Base-by-base conservation (phyloP, 75 land plant genomes). In the Cryptomeria japonica region DNA sequence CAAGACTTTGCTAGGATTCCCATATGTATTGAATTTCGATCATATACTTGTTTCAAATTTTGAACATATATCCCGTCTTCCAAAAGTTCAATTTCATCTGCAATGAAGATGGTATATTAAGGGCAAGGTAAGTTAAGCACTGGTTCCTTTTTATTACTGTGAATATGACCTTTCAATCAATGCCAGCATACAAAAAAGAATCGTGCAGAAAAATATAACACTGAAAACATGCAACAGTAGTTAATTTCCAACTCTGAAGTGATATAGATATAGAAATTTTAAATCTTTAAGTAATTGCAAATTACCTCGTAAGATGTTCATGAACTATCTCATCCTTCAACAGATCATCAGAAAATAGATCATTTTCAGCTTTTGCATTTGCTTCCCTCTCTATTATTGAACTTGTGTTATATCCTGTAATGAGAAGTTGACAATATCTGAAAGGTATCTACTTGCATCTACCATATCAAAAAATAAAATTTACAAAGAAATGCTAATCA, bases 301-400 rank as follows among this genome's bases (percentile, higher is more conserved):
- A 85, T 14, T 92, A 96, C 98, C 99, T 96, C 22, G 99, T 97
- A 22, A 97, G 92, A 87, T 97, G 97, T 90, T 97, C 97, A 87
- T 94, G 92, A 53, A 97, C 91, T 82, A 97, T 95, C 85, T 96
- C 97, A 92, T 97, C 99, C 72, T 84, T 75, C 83, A 97, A 80
- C 75, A 95, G 90, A 82, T 97, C 94, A 89, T 75, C 83, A 86
- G 58, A 72, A 49, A 89, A 47, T 9, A 36, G 47, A 72, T 61
- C 34, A 68, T 31, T 84, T 87, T 25, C 58, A 86, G 10, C 85
- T 19, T 46, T 12, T 34, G 34, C 56, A 85, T 84, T 16, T 39
- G 39, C 42, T 84, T 25, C 61, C 37, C 80, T 76, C 75, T 55
- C 68, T 53, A 76, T 44, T 16, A 85, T 61, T 38, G 51, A 61